A percentile compares a stretch with the other conserved stretches of the same genome.
Evolutionary conservation across 192 early-diverging fungal species (phyloP).

Genomic region (Coemansia sp.): DNA sequence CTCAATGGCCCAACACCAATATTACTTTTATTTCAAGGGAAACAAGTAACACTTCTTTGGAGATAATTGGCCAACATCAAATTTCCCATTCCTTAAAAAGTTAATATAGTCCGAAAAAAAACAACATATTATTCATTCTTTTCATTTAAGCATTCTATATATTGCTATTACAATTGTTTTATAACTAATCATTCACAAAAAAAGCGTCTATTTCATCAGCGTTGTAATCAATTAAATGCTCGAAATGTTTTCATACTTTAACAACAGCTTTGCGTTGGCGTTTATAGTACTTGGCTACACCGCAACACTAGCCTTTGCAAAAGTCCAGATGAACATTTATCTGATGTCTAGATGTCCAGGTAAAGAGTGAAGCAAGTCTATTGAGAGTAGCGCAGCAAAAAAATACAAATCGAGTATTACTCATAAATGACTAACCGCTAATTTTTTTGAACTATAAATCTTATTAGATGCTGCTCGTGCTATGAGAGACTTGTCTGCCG

Average conservation of each 20-base stretch:
- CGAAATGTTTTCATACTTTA: no score
- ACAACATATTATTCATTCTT: no score
- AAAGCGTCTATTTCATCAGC: neutral
- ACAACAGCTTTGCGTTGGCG: neutral
- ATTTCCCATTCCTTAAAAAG: no score
- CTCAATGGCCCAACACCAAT: no score
- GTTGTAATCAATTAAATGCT: neutral
- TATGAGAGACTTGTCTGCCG: slow-evolving; percentile 49
- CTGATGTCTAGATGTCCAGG: slow-evolving; percentile 52
- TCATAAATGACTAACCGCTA: neutral
- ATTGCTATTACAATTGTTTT: no score
- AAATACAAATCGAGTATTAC: neutral
- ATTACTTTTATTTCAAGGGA: no score
- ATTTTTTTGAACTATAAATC: neutral
- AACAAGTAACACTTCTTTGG: no score
- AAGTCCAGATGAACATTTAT: slow-evolving; percentile 41
- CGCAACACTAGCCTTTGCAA: slow-evolving; percentile 12
- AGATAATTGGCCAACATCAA: no score
- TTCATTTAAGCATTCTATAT: no score
- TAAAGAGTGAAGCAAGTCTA: neutral
- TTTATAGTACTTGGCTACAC: neutral
- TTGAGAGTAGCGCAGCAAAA: neutral
- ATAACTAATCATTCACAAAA: no score
- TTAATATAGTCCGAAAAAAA: no score
- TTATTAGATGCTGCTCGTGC: slow-evolving; percentile 35